These are phyloP conservation scores for Saccharomycopsis microspora DNA, from an alignment of 805 yeast species.

Conservation along the genomic window DNA sequence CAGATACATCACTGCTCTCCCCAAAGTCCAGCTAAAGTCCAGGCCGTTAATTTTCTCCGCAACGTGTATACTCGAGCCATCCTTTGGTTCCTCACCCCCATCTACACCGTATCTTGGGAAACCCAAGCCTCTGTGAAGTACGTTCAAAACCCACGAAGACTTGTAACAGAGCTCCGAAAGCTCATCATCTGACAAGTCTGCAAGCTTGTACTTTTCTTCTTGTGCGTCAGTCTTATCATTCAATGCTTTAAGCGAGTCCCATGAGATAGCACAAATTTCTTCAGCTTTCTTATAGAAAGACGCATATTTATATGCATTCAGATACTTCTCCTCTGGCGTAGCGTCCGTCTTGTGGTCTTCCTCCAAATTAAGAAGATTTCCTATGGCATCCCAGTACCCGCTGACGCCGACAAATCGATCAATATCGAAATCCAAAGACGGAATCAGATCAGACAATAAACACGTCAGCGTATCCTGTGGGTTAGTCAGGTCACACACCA, in stretches of 20 bases:
- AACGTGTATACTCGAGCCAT: slow-evolving; percentile 28
- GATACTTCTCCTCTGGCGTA: slow-evolving; percentile 18
- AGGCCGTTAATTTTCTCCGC: slow-evolving; percentile 32
- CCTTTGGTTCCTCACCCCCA: slow-evolving; percentile 18
- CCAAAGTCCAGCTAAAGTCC: slow-evolving; percentile 44
- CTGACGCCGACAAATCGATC: slow-evolving; percentile 54
- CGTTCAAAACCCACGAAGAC: slow-evolving; percentile 44
- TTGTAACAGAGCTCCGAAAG: slow-evolving; percentile 48
- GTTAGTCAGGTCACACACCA: slow-evolving; percentile 9
- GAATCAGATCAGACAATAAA: slow-evolving; percentile 39
- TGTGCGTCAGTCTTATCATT: slow-evolving; percentile 21
- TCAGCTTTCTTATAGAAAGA: slow-evolving; percentile 31
- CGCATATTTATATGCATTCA: slow-evolving; percentile 33
- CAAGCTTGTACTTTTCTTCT: slow-evolving; percentile 5
- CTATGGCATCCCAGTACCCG: slow-evolving; percentile 55
- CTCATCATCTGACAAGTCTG: slow-evolving; percentile 31
- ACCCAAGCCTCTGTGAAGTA: slow-evolving; percentile 50
- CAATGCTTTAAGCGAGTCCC: slow-evolving; percentile 26
- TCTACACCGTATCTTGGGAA: slow-evolving; percentile 42
- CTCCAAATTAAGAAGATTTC: slow-evolving; percentile 29
- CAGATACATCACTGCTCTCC: slow-evolving; percentile 52
- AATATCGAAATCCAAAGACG: slow-evolving; percentile 44
- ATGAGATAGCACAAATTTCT: slow-evolving; percentile 34
- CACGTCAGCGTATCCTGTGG: slow-evolving; percentile 32
- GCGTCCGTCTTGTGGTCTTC: slow-evolving; percentile 15